Base-by-base conservation (phyloP, 73 alveolate species). In the Paramecium bursaria region DNA sequence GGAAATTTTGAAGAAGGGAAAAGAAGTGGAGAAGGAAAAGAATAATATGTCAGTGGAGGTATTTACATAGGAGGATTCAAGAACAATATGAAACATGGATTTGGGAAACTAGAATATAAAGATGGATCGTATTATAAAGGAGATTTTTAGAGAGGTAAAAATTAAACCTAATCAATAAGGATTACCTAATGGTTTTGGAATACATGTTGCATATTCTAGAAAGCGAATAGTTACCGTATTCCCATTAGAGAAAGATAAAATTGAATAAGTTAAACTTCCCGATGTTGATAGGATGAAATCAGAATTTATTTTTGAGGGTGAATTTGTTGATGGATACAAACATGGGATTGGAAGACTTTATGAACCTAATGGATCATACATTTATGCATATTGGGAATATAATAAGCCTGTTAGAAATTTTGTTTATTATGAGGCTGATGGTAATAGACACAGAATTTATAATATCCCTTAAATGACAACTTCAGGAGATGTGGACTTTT, bases 121-220 rank as follows among this genome's bases (percentile, higher is more conserved):
- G 77, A 75, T 75, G 88, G 88, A 17, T 33, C 67, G 3, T 51
- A 75, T 30, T 75, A 75, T 15, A 55, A 46, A n/a, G 88, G 88
- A 14, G 88, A 75, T 27, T 75, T 51, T 75, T 46, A 50, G 15
- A 75, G 74, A 33, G 88, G 74, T 53, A 53, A 53, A 13, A n/a
- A n/a, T n/a, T 22, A 0, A 17, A 53, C 4, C n/a, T 48, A 48
- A 48, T 48, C 19, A 48, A 48, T 15, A 4, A 53, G 74, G 88
- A 31, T 27, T 75, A 11, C 88, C 88, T 0, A 50, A 61, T 50
- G 88, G 88, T 30, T 75, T 75, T 52, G 88, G 88, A 30, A 35
- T 75, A 0, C 75, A 75, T 19, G 33, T 46, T 26, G 88, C 88
- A 9, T 29, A 75, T 35, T 49, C 75, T 3, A 46, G 35, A 29